Evolutionary conservation across 2,329 filamentous ascomycete species (phyloP).

Genomic region (Botrytis fragariae): DNA sequence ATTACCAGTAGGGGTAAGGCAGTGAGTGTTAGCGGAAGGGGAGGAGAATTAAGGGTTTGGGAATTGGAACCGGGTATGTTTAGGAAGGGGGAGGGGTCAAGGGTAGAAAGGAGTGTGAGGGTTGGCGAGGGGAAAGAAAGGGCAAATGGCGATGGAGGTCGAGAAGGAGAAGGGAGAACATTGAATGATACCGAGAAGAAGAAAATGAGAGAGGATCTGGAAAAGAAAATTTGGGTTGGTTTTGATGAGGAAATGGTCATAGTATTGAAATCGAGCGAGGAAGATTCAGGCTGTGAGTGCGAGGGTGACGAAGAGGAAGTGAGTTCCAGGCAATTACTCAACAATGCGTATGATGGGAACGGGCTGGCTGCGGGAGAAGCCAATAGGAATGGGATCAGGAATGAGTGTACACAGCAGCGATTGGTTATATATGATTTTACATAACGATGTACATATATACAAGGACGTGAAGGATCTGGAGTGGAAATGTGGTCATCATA

Average conservation of each 20-base stretch:
- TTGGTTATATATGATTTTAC: conserved; percentile 70
- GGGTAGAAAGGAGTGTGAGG: conserved; percentile 12
- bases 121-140: conserved; percentile 39
- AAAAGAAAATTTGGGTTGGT: conserved; percentile 55
- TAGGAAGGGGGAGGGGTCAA: conserved; percentile 32
- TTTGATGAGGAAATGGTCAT: conserved; percentile 73
- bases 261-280: conserved; percentile 47
- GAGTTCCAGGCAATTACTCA: neutral
- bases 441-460: neutral
- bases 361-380: too few species aligned
- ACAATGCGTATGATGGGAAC: neutral
- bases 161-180: conserved; percentile 49
- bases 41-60: conserved; percentile 16
- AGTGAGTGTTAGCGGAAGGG: conserved; percentile 48
- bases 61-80: conserved; percentile 35
- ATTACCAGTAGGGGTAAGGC: conserved; percentile 69
- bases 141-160: too few species aligned
- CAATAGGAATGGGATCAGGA: neutral
- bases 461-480: neutral
- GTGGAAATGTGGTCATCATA: neutral
- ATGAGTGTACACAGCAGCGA: conserved; percentile 45
- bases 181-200: conserved; percentile 16
- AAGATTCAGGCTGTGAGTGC: neutral
- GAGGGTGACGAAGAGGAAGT: neutral
- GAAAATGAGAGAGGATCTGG: conserved; percentile 13